phyloP scores from a whole-genome alignment of 192 early-diverging fungal species.

The Backusella psychrophila region DNA sequence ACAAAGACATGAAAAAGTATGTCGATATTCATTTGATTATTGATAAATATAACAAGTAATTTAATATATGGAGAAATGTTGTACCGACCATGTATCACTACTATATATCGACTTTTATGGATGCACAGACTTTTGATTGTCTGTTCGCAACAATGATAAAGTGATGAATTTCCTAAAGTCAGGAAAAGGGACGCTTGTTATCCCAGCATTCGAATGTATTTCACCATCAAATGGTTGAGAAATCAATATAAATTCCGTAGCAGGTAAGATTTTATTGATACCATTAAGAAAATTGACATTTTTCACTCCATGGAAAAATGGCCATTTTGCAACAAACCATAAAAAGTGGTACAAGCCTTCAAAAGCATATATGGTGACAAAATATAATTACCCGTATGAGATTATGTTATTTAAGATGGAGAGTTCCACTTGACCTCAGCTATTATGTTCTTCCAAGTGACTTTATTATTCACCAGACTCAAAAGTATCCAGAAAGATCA shows the following conservation, averaged over 20 bases:
- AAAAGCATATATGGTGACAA: constrained; percentile 45
- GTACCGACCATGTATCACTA: constrained; percentile 51
- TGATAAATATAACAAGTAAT: too few species aligned
- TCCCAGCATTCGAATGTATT: constrained; percentile 54
- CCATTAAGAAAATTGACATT: constrained; percentile 46
- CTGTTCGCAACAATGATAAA: constrained; percentile 25
- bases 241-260: constrained; percentile 38
- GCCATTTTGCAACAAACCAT: constrained; percentile 54
- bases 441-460: constrained; percentile 45
- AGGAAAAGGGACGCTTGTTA: constrained; percentile 45
- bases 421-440: constrained; percentile 40
- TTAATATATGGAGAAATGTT: constrained; percentile 50
- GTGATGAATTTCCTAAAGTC: constrained; percentile 38
- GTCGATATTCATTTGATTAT: too few species aligned
- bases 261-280: constrained; percentile 36
- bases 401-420: constrained; percentile 50
- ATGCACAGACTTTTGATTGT: constrained; percentile 43
- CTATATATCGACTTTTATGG: constrained; percentile 54
- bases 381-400: constrained; percentile 50
- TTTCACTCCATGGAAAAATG: constrained; percentile 47
- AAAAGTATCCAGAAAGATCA: constrained; percentile 42
- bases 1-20: too few species aligned
- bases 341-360: constrained; percentile 33
- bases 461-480: constrained; percentile 49
- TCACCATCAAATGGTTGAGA: constrained; percentile 44